A percentile compares a stretch with the other conserved stretches of the same genome.
Conservation (phyloP, 2,329 filamentous ascomycete genomes). For the Amauroascus niger region DNA sequence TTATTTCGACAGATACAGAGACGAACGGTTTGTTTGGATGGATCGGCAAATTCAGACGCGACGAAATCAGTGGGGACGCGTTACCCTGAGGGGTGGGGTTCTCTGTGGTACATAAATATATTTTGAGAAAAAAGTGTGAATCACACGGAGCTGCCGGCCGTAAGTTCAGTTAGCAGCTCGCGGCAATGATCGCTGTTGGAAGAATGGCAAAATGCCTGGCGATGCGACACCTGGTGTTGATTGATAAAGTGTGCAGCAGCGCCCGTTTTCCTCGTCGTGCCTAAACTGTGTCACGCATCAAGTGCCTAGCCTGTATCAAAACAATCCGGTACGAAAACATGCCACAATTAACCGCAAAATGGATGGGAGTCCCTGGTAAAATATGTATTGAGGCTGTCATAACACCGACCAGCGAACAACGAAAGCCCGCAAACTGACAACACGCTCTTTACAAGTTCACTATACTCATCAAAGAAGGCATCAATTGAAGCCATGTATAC, state of each 20-base stretch:
- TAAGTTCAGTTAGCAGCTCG: neutral
- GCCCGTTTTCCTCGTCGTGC: neutral
- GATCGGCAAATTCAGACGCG: slow-evolving; percentile 7
- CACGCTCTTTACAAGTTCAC: neutral
- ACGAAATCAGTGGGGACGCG: slow-evolving; percentile 5
- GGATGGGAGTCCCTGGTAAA: neutral
- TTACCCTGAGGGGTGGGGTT: neutral
- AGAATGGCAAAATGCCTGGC: neutral
- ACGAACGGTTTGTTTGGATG: neutral
- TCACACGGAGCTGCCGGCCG: neutral
- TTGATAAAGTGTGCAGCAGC: too few relatives aligned
- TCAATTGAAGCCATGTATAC: neutral
- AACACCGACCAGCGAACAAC: neutral
- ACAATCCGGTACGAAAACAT: neutral
- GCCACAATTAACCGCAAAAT: neutral
- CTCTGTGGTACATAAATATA: neutral
- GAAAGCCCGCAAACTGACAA: too few relatives aligned
- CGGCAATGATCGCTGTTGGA: neutral
- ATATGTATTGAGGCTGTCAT: too few relatives aligned
- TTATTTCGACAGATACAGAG: neutral
- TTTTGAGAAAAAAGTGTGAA: neutral
- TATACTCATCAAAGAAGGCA: neutral
- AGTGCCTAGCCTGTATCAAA: neutral
- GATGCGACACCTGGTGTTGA: neutral
- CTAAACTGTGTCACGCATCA: slow-evolving; percentile 1